Conservation (phyloP, 2,329 filamentous ascomycete genomes). For the Verticillium isaacii region DNA sequence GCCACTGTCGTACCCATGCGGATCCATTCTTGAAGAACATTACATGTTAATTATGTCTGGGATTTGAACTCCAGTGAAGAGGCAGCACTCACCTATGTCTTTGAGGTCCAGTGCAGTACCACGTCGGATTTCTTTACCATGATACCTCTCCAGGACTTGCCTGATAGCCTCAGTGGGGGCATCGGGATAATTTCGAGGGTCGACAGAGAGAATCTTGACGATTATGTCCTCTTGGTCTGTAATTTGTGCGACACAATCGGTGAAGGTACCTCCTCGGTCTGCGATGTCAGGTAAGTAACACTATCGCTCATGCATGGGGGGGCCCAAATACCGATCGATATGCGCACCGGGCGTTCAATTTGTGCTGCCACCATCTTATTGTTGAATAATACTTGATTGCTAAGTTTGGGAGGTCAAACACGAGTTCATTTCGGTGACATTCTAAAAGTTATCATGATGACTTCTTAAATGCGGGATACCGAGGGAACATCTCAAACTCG, state of each 20-base stretch:
- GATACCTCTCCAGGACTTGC: slow-evolving; percentile 28
- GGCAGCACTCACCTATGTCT: slow-evolving; percentile 17
- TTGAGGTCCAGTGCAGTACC: slow-evolving; percentile 26
- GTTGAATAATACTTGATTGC: neutral
- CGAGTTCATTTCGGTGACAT: too few species aligned
- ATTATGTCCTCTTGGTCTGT: slow-evolving; percentile 61
- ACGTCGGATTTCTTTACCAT: slow-evolving; percentile 23
- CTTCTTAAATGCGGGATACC: too few species aligned
- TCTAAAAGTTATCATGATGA: too few species aligned
- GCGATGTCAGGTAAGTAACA: too few species aligned
- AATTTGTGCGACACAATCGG: slow-evolving; percentile 62
- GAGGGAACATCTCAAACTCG: neutral
- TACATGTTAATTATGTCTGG: neutral
- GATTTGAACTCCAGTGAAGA: too few species aligned
- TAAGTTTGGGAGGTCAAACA: too few species aligned
- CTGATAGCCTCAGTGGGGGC: slow-evolving; percentile 71
- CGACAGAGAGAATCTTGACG: slow-evolving; percentile 68
- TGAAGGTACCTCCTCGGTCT: slow-evolving; percentile 50
- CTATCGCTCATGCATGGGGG: slow-evolving; percentile 12
- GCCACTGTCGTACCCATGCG: slow-evolving; percentile 77
- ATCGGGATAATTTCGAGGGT: slow-evolving; percentile 68
- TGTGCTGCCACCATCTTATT: neutral
- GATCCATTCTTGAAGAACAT: slow-evolving; percentile 50
- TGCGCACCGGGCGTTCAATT: neutral
- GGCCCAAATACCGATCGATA: neutral